These are phyloP conservation scores for Ocimum tenuiflorum DNA, from an alignment of 257 asterid species.

Conservation along the genomic window DNA sequence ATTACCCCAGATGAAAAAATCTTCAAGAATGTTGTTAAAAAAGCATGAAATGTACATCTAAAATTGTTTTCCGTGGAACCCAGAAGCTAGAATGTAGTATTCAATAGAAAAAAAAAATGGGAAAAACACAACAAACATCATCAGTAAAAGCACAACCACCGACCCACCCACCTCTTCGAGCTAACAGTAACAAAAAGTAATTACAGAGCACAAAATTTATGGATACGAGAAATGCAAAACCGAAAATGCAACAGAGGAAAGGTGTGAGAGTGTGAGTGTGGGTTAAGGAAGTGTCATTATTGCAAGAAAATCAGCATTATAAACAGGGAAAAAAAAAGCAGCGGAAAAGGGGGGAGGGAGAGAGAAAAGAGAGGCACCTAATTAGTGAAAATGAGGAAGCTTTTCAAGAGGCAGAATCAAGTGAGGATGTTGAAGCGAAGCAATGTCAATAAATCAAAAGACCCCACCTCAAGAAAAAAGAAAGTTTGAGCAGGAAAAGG, in stretches of 20 bases:
- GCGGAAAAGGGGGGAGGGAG: not conserved
- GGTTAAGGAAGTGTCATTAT: conserved; percentile 24
- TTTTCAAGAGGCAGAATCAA: conserved; percentile 27
- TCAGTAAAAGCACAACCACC: not conserved
- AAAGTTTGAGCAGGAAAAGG: conserved; percentile 14
- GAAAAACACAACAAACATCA: conserved; percentile 11
- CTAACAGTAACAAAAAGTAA: conserved; percentile 15
- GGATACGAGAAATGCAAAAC: conserved; percentile 11
- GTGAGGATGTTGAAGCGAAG: conserved; percentile 26
- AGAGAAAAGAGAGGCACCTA: conserved; percentile 23
- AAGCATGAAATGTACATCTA: not conserved
- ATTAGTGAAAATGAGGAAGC: conserved; percentile 28
- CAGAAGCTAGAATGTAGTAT: conserved; percentile 10
- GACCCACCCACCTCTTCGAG: conserved; percentile 23
- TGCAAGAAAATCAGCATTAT: conserved; percentile 21
- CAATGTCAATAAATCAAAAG: conserved; percentile 26
- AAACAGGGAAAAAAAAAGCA: not conserved
- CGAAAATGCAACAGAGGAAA: conserved; percentile 27
- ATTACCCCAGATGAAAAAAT: conserved; percentile 27
- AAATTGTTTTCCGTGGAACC: conserved; percentile 12
- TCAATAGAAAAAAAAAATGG: conserved; percentile 13
- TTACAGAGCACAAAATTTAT: not conserved
- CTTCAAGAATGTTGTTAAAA: conserved; percentile 14
- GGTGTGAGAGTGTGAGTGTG: conserved; percentile 18
- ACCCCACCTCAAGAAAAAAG: conserved; percentile 38